These are phyloP conservation scores for Botrytis cinerea DNA, from an alignment of 2,329 filamentous ascomycete genomes.

Conservation along the genomic window DNA sequence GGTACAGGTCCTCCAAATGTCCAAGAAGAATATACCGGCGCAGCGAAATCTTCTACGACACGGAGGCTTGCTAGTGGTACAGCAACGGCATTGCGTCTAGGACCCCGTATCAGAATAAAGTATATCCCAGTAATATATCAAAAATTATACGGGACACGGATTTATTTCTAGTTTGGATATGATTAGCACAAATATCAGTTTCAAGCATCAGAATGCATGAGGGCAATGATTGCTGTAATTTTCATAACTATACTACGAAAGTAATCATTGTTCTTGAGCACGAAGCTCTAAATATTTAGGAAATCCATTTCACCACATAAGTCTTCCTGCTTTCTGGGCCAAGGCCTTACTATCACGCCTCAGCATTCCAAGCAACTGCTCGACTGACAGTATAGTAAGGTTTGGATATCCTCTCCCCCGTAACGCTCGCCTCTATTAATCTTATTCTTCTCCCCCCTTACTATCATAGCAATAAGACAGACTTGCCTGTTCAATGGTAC, in stretches of 20 bases:
- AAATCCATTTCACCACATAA: background rate
- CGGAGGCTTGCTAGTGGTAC: background rate
- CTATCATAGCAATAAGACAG: too few relatives aligned
- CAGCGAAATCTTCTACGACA: background rate
- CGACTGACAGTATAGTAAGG: background rate
- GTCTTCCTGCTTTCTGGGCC: background rate
- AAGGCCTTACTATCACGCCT: background rate
- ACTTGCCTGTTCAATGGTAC: too few relatives aligned
- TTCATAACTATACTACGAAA: background rate
- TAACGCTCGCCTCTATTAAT: too few relatives aligned
- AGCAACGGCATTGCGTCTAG: accelerated
- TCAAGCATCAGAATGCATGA: background rate
- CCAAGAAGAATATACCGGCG: background rate
- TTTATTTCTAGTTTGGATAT: background rate
- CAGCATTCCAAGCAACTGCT: background rate
- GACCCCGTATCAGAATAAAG: background rate
- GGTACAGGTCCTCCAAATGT: background rate
- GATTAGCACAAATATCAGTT: background rate
- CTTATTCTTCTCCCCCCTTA: too few relatives aligned
- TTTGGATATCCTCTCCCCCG: background rate
- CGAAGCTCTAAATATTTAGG: background rate
- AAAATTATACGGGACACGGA: background rate
- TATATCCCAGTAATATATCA: background rate
- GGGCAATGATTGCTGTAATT: background rate
- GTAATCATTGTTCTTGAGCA: background rate